A percentile compares a stretch with the other conserved stretches of the same genome.
These are phyloP conservation scores for Cairneyella variabilis DNA, from an alignment of 495 filamentous ascomycete genomes.

Conservation along the genomic window DNA sequence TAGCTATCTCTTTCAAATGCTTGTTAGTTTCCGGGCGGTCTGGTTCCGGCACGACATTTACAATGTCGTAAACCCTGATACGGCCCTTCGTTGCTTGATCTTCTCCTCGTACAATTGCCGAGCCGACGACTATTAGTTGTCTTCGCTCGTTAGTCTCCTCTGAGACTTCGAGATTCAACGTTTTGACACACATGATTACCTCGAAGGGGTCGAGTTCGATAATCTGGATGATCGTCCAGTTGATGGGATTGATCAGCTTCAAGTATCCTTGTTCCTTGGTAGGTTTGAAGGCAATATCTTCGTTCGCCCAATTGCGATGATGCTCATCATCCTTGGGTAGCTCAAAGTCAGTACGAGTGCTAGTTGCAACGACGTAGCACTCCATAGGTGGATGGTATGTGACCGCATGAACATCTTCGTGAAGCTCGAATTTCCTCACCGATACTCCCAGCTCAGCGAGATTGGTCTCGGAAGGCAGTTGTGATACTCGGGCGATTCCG, in stretches of 20 bases:
- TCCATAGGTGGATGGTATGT: constrained; percentile 70
- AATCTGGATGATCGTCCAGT: constrained; percentile 72
- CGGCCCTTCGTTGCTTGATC: constrained; percentile 81
- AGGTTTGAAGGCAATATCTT: constrained; percentile 66
- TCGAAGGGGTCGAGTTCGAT: constrained; percentile 69
- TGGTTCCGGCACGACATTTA: constrained; percentile 85
- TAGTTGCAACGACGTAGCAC: constrained; percentile 74
- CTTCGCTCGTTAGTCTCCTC: constrained; percentile 83
- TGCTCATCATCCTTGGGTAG: constrained; percentile 80
- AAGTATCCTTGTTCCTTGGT: constrained; percentile 61
- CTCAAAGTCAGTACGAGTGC: constrained; percentile 62
- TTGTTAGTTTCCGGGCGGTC: constrained; percentile 77
- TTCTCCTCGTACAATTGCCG: constrained; percentile 78
- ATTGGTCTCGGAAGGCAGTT: constrained; percentile 58
- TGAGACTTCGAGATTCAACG: constrained; percentile 81
- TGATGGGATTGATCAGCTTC: constrained; percentile 70
- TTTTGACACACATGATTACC: constrained; percentile 73
- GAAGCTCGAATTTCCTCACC: constrained; percentile 62
- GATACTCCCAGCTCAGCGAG: constrained; percentile 69
- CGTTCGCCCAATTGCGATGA: constrained; percentile 72
- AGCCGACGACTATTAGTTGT: constrained; percentile 79
- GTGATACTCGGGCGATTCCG: constrained; percentile 61
- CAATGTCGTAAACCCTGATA: constrained; percentile 88
- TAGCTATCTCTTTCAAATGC: constrained; percentile 78
- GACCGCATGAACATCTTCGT: constrained; percentile 66